phyloP scores from a whole-genome alignment of 305 asterid genomes.

The Solanum hybrid region DNA sequence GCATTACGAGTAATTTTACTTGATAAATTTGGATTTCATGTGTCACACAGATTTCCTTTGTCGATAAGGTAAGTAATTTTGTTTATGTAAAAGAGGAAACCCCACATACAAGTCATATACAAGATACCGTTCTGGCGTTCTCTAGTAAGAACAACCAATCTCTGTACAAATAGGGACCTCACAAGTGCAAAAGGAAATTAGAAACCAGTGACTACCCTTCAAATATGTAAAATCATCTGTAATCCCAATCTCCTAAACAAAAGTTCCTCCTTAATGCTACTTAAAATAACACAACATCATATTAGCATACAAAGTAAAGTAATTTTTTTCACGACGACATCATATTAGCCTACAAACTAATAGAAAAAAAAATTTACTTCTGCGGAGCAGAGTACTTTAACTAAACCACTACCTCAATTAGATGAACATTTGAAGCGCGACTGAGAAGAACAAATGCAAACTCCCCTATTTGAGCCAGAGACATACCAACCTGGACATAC shows the following conservation, averaged over 20 bases:
- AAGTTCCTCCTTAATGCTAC: conserved; percentile 3
- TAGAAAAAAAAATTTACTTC: not conserved
- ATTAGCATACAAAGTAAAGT: not conserved
- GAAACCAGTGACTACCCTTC: not conserved
- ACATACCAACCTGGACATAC: conserved; percentile 62
- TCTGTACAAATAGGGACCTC: not conserved
- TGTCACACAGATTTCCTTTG: not conserved
- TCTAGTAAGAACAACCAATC: not conserved
- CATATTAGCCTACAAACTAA: not conserved
- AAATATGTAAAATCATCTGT: not conserved
- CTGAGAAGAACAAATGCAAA: conserved; percentile 79
- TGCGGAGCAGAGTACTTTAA: not conserved
- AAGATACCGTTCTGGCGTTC: not conserved
- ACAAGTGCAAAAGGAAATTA: not conserved
- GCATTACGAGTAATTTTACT: not conserved
- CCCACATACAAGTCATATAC: not conserved
- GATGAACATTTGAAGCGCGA: conserved; percentile 67
- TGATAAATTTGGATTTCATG: conserved; percentile 12
- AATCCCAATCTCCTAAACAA: not conserved
- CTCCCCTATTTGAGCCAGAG: conserved; percentile 83
- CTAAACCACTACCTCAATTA: conserved; percentile 40
- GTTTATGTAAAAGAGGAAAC: not conserved
- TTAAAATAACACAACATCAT: not conserved
- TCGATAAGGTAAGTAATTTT: not conserved
- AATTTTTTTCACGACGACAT: not conserved